phyloP scores from a whole-genome alignment of 305 asterid genomes.

The Plantago coronopus region DNA sequence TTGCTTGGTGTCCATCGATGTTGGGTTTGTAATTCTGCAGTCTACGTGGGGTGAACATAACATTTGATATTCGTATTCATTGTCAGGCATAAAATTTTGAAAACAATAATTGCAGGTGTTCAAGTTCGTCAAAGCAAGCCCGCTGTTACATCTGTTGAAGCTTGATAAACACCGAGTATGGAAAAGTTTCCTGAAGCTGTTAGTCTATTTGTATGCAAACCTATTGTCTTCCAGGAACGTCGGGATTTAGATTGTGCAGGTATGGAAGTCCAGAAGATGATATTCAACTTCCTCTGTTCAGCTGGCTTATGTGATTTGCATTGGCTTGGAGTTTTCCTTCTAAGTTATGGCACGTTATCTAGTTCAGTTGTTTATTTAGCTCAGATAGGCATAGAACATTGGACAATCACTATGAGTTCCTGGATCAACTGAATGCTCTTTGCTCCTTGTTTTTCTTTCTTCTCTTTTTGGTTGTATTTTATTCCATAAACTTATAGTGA shows the following conservation, averaged over 20 bases:
- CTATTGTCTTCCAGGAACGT: constrained; percentile 8
- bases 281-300: constrained; percentile 12
- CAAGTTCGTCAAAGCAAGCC: not conserved
- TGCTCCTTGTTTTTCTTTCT: not conserved
- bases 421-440: not conserved
- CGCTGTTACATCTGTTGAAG: constrained; percentile 29
- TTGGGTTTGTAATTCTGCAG: too few species aligned
- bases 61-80: too few species aligned
- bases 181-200: constrained; percentile 7
- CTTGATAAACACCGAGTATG: constrained; percentile 20
- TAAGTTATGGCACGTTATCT: constrained; percentile 10
- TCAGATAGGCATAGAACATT: constrained; percentile 18
- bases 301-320: constrained; percentile 1
- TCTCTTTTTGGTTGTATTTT: constrained; percentile 14
- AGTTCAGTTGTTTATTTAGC: constrained; percentile 17
- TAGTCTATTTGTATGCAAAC: not conserved
- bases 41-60: too few species aligned
- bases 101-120: too few species aligned
- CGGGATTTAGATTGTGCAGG: constrained; percentile 7
- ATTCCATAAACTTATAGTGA: not conserved
- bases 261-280: constrained; percentile 13
- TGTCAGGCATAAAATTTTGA: too few species aligned
- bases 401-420: constrained; percentile 15
- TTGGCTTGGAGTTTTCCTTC: constrained; percentile 11
- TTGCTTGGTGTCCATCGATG: not conserved